Evolutionary conservation across 805 yeast species (phyloP).

Genomic region (Metschnikowia kofuensis): DNA sequence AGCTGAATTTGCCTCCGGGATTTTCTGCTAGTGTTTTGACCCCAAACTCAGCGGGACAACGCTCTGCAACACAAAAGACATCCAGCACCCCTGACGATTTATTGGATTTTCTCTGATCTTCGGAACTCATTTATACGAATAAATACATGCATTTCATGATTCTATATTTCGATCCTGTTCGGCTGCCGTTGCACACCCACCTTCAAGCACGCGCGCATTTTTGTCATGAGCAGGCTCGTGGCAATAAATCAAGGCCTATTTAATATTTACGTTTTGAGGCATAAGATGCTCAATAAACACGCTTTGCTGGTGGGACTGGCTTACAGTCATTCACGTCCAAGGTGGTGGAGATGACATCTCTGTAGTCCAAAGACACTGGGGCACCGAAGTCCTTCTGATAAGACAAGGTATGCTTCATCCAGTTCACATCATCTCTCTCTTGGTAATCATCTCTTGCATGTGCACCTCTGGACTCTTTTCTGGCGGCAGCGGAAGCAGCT

Average conservation of each 20-base stretch:
- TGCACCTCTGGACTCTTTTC: slow-evolving; percentile 98
- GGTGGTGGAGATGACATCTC: slow-evolving; percentile 79
- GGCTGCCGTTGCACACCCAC: neutral
- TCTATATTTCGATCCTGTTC: slow-evolving; percentile 4
- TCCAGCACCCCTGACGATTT: slow-evolving; percentile 6
- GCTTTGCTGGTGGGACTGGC: slow-evolving; percentile 94
- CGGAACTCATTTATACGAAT: neutral
- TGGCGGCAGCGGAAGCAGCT: slow-evolving; percentile 88
- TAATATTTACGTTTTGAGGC: neutral
- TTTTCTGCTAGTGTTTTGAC: slow-evolving; percentile 26
- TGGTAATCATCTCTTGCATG: slow-evolving; percentile 99
- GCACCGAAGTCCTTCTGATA: slow-evolving; percentile 80
- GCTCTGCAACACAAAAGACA: neutral
- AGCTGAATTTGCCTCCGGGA: slow-evolving; percentile 32
- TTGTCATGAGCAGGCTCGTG: neutral
- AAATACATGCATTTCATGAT: slow-evolving; percentile 15
- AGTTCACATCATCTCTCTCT: slow-evolving; percentile 89
- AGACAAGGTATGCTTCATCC: slow-evolving; percentile 97
- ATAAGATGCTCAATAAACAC: slow-evolving; percentile 69
- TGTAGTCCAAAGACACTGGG: slow-evolving; percentile 72
- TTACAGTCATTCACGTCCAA: slow-evolving; percentile 91
- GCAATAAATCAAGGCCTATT: neutral
- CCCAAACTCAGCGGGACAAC: slow-evolving; percentile 20
- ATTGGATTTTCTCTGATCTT: slow-evolving; percentile 13
- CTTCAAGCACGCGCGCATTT: neutral